Evolutionary conservation across 2,329 filamentous ascomycete genomes (phyloP).

Genomic region (Exophiala spinifera): DNA sequence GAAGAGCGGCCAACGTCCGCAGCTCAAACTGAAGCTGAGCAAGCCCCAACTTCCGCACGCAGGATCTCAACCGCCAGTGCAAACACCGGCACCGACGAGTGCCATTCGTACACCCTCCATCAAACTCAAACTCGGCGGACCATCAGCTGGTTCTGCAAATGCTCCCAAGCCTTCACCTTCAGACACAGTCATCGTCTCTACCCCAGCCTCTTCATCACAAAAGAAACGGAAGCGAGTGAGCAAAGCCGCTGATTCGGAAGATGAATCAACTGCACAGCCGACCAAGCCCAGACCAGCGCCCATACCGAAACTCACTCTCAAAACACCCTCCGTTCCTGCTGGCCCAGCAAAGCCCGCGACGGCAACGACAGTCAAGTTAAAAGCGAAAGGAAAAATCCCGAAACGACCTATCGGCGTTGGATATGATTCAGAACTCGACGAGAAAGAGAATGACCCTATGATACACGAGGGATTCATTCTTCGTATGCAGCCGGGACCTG

Average conservation of each 20-base stretch:
- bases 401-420: constrained; percentile 75
- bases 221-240: constrained; percentile 28
- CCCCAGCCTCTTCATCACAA: constrained; percentile 31
- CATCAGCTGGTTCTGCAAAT: constrained; percentile 11
- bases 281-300: constrained; percentile 11
- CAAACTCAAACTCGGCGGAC: constrained; percentile 27
- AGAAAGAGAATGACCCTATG: constrained; percentile 79
- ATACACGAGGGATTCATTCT: constrained; percentile 88
- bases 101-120: constrained; percentile 24
- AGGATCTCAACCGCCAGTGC: constrained; percentile 11
- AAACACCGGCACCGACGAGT: constrained; percentile 21
- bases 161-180: constrained; percentile 25
- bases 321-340: constrained; percentile 25
- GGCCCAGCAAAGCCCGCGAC: constrained; percentile 30
- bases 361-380: constrained; percentile 56
- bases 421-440: constrained; percentile 94
- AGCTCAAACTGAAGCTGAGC: constrained; percentile 32
- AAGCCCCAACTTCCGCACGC: constrained; percentile 19
- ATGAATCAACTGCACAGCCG: constrained; percentile 10
- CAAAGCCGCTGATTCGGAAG: constrained; percentile 6
- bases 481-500: constrained; percentile 80
- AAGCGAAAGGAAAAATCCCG: constrained; percentile 44
- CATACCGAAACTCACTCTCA: constrained; percentile 40
- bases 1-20: constrained; percentile 22
- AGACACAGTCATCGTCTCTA: constrained; percentile 1